Base-by-base conservation (phyloP, 2,329 filamentous ascomycete species). In the Aspergillus brunneoviolaceus region DNA sequence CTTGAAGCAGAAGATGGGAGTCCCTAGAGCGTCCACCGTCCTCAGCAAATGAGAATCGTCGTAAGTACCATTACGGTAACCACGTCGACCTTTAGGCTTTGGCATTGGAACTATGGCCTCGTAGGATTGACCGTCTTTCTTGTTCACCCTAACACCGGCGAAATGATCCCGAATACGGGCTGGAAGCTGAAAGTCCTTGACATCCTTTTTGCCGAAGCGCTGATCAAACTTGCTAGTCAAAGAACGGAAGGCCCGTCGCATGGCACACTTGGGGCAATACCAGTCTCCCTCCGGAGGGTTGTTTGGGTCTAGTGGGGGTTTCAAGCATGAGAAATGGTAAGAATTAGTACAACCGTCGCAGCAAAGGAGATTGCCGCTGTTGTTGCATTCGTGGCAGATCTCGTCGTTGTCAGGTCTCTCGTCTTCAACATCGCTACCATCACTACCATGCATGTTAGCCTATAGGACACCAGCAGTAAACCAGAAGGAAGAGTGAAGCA, bases 311-410 rank as follows among this genome's bases (percentile, higher is more conserved):
- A 92, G 81, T 45, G 91, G 89, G 63, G 94, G 92, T 75, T 96
- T 89, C 66, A 95, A 86, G 74, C 95, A 98, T 61, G 86, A 84
- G 73, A 95, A 92, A 77, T 98, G 95, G 77, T 96, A 97, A 5
- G 93, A 91, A 66, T 91, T 87, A 62, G 89, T 86, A 78, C 95
- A 99, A 63, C 90, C 91, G 79, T 98, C 95, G 76, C 95, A 99
- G 78, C 93, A 97, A 65, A 98, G 84, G 64, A 99, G 85, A 67
- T 92, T 87, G 59, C 94, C 94, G 66, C 87, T 89, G 64, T 89
- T 90, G 70, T 89, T 87, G 78, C 95, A 99, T 50, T 92, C 87
- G 63, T 89, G 89, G 80, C 94, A 99, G 72, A 89, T 89, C 75
- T 98, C 94, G 74, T 95, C 91, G 75, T 96, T 96, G 63, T 96